Evolutionary conservation across 2,329 filamentous ascomycete species (phyloP).

Genomic region (Pezicula neosporulosa): DNA sequence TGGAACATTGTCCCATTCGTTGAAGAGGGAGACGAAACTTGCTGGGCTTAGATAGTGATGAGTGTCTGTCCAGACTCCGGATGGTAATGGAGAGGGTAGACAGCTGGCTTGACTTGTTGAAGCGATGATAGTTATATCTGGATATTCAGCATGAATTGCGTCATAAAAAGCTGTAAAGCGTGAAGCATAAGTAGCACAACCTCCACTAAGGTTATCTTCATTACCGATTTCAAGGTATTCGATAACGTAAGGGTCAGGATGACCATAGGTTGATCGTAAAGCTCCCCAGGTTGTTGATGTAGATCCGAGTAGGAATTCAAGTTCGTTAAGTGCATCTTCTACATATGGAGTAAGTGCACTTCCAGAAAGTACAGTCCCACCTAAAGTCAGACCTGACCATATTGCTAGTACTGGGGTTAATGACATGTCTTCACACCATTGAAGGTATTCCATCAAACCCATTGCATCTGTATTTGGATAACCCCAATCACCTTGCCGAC

Average conservation of each 20-base stretch:
- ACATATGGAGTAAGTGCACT: constrained; percentile 39
- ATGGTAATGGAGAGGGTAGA: constrained; percentile 6
- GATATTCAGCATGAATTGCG: constrained; percentile 32
- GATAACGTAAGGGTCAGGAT: constrained; percentile 44
- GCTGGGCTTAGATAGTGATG: constrained; percentile 14
- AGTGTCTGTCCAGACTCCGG: constrained; percentile 11
- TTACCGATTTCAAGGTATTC: constrained; percentile 39
- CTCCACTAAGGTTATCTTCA: constrained; percentile 37
- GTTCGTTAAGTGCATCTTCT: constrained; percentile 43
- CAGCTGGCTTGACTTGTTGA: constrained; percentile 6
- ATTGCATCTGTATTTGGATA: constrained; percentile 41
- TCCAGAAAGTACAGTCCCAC: constrained; percentile 34
- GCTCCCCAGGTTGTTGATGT: constrained; percentile 38
- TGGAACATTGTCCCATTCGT: constrained; percentile 16
- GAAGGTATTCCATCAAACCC: constrained; percentile 12
- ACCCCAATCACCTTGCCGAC: constrained; percentile 37
- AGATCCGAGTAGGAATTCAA: constrained; percentile 47
- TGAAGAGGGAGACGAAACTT: constrained; percentile 13
- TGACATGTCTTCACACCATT: constrained; percentile 41
- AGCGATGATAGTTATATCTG: constrained; percentile 41
- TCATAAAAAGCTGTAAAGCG: constrained; percentile 45
- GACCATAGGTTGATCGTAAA: constrained; percentile 41
- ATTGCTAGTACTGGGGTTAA: constrained; percentile 42
- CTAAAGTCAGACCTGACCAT: constrained; percentile 41
- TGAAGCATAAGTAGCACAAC: constrained; percentile 30